phyloP scores from a whole-genome alignment of 192 early-diverging fungal species.

The Phlyctochytrium planicorne region DNA sequence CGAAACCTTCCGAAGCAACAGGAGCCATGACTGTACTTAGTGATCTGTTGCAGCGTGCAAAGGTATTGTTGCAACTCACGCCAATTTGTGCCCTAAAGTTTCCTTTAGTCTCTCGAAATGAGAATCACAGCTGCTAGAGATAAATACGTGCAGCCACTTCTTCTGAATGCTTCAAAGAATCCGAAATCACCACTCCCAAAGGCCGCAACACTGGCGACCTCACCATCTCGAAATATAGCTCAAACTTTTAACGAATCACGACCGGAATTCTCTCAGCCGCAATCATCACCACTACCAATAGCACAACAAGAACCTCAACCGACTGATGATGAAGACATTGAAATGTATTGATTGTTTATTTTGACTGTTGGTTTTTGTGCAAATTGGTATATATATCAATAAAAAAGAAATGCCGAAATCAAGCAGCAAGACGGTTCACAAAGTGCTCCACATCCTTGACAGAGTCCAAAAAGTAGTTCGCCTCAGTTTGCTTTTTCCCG shows the following conservation, averaged over 20 bases:
- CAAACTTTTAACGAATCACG: too few relatives aligned
- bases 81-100: too few relatives aligned
- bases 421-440: background rate
- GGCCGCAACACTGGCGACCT: too few relatives aligned
- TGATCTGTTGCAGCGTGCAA: background rate
- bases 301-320: too few relatives aligned
- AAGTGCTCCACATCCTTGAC: constrained; percentile 41
- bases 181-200: background rate
- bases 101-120: background rate
- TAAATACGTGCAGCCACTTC: background rate
- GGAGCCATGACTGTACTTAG: background rate
- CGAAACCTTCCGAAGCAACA: background rate
- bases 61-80: background rate
- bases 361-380: too few relatives aligned
- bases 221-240: too few relatives aligned
- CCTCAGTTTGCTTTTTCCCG: constrained; percentile 95
- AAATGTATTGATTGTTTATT: too few relatives aligned
- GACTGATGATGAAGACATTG: too few relatives aligned
- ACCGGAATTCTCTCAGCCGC: too few relatives aligned
- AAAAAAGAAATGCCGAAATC: too few relatives aligned
- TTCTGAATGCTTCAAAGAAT: background rate
- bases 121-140: background rate
- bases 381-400: too few relatives aligned
- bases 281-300: too few relatives aligned
- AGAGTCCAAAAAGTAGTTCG: constrained; percentile 78